phyloP scores from a whole-genome alignment of 371 early-diverging fungal genomes.

The Furculomyces boomerangus region DNA sequence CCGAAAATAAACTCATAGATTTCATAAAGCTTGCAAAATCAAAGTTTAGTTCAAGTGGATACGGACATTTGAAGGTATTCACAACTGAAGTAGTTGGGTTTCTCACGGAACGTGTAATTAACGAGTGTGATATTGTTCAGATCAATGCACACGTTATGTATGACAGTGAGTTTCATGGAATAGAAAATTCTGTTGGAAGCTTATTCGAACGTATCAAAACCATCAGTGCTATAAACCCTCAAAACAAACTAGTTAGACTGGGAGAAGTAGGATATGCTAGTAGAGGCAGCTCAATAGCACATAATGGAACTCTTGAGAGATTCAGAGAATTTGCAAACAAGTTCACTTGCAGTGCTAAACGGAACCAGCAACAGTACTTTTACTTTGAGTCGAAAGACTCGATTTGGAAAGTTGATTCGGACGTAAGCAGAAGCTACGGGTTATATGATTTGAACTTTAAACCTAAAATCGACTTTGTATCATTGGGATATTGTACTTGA shows the following conservation, averaged over 20 bases:
- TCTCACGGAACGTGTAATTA: conserved; percentile 10
- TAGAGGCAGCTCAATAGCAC: conserved; percentile 12
- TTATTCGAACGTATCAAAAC: conserved; percentile 13
- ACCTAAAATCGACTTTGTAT: too few species aligned
- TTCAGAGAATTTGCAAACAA: conserved; percentile 10
- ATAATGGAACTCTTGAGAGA: conserved; percentile 3
- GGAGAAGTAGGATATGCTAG: conserved; percentile 22
- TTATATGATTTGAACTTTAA: too few species aligned
- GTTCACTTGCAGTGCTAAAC: conserved; percentile 15
- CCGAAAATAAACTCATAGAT: conserved; percentile 12
- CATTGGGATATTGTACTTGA: too few species aligned
- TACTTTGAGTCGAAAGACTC: conserved; percentile 25
- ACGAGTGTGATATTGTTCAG: conserved; percentile 14
- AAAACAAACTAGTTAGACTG: conserved; percentile 15
- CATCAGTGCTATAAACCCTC: conserved; percentile 5
- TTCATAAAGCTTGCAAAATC: conserved; percentile 17
- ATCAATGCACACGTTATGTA: conserved; percentile 20
- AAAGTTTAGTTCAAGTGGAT: conserved; percentile 12
- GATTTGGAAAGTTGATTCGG: conserved; percentile 12
- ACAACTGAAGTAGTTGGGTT: conserved; percentile 17
- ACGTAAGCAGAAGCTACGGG: too few species aligned
- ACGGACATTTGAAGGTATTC: conserved; percentile 17
- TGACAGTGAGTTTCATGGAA: conserved; percentile 7
- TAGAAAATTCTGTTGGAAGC: conserved; percentile 12
- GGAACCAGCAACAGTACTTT: conserved; percentile 13